phyloP scores from a whole-genome alignment of 1,284 basidiomycete genomes.

The Pseudozyma tsukubaensis region DNA sequence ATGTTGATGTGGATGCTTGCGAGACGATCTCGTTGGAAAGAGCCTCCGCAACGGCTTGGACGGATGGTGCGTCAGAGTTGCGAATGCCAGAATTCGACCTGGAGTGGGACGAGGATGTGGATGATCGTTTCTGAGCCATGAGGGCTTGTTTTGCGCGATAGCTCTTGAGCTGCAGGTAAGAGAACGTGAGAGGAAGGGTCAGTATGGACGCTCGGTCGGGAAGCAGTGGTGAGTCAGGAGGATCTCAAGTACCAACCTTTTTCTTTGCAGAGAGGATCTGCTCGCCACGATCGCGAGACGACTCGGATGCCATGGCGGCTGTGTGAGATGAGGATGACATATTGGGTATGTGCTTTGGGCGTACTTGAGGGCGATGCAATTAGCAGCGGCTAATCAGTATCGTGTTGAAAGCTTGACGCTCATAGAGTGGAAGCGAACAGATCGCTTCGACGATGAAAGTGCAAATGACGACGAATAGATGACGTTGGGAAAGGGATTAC shows the following conservation, averaged over 20 bases:
- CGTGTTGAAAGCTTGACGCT: not conserved
- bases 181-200: too few species aligned
- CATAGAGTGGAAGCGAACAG: slow-evolving; percentile 6
- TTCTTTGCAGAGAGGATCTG: slow-evolving; percentile 61
- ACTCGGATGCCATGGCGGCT: slow-evolving; percentile 8
- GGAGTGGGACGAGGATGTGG: slow-evolving; percentile 28
- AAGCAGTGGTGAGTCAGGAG: too few species aligned
- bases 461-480: not conserved
- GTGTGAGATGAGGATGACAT: slow-evolving; percentile 12
- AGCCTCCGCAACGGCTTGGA: slow-evolving; percentile 17
- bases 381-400: slow-evolving; percentile 7
- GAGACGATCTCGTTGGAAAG: slow-evolving; percentile 40
- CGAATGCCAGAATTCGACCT: slow-evolving; percentile 23
- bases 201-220: too few species aligned
- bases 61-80: slow-evolving; percentile 17
- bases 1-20: slow-evolving; percentile 29
- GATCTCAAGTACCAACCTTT: slow-evolving; percentile 20
- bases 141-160: slow-evolving; percentile 63
- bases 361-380: not conserved
- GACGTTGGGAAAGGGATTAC: not conserved
- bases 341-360: not conserved
- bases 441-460: not conserved
- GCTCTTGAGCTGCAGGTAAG: slow-evolving; percentile 46
- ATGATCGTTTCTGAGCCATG: slow-evolving; percentile 48
- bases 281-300: slow-evolving; percentile 48